These are phyloP conservation scores for Angomonas ambiguus DNA, from an alignment of 208 protist genomes.

Conservation along the genomic window DNA sequence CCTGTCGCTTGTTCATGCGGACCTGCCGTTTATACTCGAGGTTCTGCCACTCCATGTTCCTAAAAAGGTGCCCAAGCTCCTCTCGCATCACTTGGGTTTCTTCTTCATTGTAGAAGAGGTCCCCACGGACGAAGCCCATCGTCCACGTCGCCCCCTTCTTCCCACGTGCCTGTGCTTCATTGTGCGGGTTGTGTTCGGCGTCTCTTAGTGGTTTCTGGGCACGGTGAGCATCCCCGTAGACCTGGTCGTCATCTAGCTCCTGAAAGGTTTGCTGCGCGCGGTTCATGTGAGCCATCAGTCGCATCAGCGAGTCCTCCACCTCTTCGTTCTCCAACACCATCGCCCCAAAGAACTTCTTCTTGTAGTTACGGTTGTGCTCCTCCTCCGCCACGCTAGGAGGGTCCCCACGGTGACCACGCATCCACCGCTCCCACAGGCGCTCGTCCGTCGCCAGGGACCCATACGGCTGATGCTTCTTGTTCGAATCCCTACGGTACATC, in stretches of 20 bases:
- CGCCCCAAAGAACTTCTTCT: conserved; percentile 80
- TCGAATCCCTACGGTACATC: conserved; percentile 82
- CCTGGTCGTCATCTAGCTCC: conserved; percentile 85
- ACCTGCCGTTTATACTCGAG: conserved; percentile 89
- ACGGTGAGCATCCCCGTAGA: conserved; percentile 75
- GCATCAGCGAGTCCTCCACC: conserved; percentile 85
- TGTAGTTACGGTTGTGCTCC: conserved; percentile 78
- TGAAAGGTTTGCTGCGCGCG: conserved; percentile 70
- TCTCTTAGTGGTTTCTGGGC: conserved; percentile 62
- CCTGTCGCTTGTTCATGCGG: conserved; percentile 76
- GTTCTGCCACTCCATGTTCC: conserved; percentile 88
- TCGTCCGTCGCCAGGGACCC: conserved; percentile 81
- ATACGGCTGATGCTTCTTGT: conserved; percentile 85
- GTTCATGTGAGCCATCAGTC: conserved; percentile 86
- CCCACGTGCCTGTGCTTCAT: conserved; percentile 52
- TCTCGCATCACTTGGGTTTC: conserved; percentile 87
- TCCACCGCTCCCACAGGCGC: conserved; percentile 83
- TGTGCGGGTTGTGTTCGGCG: conserved; percentile 57
- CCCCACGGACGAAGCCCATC: conserved; percentile 73
- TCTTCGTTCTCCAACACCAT: conserved; percentile 87
- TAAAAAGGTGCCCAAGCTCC: conserved; percentile 81
- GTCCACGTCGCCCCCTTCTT: conserved; percentile 82
- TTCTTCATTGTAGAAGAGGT: conserved; percentile 91
- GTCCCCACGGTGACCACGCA: conserved; percentile 82
- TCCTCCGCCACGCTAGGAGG: conserved; percentile 79